Evolutionary conservation across 352 stramenopile genomes (phyloP).

Genomic region (Globisporangium echinulatum): DNA sequence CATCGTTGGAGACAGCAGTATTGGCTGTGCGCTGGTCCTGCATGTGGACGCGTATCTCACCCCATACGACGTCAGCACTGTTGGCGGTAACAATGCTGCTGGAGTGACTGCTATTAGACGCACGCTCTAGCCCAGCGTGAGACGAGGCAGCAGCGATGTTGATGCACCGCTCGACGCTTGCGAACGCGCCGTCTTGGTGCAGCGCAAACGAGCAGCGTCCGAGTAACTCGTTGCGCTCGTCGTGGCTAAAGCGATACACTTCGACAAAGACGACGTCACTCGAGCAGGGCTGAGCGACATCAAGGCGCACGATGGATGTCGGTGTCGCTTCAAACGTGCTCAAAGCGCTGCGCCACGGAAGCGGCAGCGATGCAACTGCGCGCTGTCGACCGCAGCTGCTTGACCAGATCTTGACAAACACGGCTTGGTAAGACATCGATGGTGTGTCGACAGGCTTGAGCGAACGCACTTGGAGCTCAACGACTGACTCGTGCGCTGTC

Average conservation of each 20-base stretch:
- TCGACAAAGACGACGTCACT: conserved; percentile 12
- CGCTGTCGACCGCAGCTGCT: conserved; percentile 5
- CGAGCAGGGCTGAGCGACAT: neutral
- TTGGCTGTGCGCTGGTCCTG: neutral
- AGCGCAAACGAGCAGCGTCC: conserved; percentile 5
- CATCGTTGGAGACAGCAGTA: neutral
- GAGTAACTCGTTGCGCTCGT: conserved; percentile 7
- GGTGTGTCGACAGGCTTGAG: neutral
- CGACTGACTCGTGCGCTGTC: neutral
- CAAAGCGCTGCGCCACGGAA: neutral
- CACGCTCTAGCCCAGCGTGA: neutral
- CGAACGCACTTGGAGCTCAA: neutral
- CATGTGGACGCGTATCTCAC: neutral
- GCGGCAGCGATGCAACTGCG: neutral
- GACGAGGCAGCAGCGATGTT: neutral
- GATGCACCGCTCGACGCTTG: neutral
- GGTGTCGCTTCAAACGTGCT: neutral
- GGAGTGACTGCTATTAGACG: neutral
- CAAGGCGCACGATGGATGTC: neutral
- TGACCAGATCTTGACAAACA: conserved; percentile 11
- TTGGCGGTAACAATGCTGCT: neutral
- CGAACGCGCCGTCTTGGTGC: neutral
- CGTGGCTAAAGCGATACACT: conserved; percentile 9
- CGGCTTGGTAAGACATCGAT: neutral
- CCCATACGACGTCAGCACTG: neutral